Evolutionary conservation across 441 rosid genomes (phyloP).

Genomic region (Erysimum pusillum): DNA sequence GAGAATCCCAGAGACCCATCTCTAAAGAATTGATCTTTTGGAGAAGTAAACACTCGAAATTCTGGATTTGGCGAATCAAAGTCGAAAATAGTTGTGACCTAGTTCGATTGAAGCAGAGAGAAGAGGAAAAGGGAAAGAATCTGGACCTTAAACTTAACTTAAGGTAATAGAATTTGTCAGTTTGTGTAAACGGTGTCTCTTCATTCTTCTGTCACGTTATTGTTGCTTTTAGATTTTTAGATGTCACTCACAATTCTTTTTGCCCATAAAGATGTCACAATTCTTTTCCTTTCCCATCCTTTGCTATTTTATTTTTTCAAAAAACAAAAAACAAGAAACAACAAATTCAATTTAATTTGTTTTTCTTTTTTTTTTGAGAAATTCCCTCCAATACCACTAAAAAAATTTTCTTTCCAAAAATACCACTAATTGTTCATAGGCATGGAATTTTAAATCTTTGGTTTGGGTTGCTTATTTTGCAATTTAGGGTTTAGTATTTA

Average conservation of each 20-base stretch:
- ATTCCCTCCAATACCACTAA: no score
- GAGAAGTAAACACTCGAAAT: background rate
- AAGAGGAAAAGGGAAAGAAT: constrained; percentile 26
- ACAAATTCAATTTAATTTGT: no score
- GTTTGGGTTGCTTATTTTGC: no score
- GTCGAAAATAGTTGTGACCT: constrained; percentile 19
- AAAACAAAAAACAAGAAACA: no score
- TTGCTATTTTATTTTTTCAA: background rate
- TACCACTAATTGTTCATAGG: no score
- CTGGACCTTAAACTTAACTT: constrained; percentile 25
- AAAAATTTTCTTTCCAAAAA: no score
- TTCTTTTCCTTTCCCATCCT: background rate
- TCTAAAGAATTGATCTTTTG: constrained; percentile 19
- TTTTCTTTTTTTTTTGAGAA: no score
- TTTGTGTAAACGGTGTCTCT: constrained; percentile 46
- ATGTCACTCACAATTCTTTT: background rate
- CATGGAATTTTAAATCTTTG: no score
- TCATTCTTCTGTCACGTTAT: constrained; percentile 37
- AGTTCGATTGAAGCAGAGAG: constrained; percentile 4
- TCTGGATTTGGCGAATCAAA: constrained; percentile 16
- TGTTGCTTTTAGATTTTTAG: constrained; percentile 28
- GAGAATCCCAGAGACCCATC: constrained; percentile 93
- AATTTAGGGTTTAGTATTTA: no score
- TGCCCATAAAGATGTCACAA: background rate
- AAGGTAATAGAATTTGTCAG: constrained; percentile 35